Evolutionary conservation across 2,329 filamentous ascomycete genomes (phyloP), one percentile per base, ranked within the genome.

Genomic region (Microcyclosporella mali): DNA sequence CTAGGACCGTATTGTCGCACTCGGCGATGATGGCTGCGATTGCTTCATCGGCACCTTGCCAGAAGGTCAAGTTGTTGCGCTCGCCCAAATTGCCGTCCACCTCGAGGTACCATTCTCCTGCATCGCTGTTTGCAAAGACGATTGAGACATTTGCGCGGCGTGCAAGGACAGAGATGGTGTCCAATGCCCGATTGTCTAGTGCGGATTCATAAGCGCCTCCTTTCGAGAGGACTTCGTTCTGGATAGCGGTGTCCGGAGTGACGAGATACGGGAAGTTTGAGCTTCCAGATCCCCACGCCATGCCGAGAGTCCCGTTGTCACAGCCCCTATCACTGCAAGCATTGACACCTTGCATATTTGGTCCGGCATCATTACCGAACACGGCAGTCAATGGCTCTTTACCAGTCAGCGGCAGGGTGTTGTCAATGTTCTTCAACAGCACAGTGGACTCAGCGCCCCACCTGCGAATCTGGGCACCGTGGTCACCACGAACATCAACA

Each of bases 401-500:
- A 31, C 66, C 69, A 4, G 58, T 67, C 2, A 81, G 60, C 1
- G 77, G 77, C 2, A 81, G 51, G 1, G 70, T 67, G 2, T 77
- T 69, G 41, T 78, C 74, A 21, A 73, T 73, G 45, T 84, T 79
- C 65, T 89, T 90, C 25, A 81, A 61, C 28, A 81, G 56, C 0
- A 77, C 78, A 44, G 71, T 73, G n/a, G 68, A 66, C 40, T 73
- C 71, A 9, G 69, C 58, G 10, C 70, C 72, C 41, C 71, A 65
- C 52, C 86, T 76, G 29, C 88, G 82, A 47, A 94, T 89, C 32
- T 88, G 67, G 19, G 69, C 61, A 32, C 72, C 81, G 61, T 95
- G 88, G 45, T 89, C 73, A 30, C 66, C 77, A 42, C 81, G 85
- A 11, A 94, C 89, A 58, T 95, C 80, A 21, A 94, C 77, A 51